A percentile compares a stretch with the other conserved stretches of the same genome.
phyloP scores from a whole-genome alignment of 345 rosid species.

The Cochlearia excelsa region DNA sequence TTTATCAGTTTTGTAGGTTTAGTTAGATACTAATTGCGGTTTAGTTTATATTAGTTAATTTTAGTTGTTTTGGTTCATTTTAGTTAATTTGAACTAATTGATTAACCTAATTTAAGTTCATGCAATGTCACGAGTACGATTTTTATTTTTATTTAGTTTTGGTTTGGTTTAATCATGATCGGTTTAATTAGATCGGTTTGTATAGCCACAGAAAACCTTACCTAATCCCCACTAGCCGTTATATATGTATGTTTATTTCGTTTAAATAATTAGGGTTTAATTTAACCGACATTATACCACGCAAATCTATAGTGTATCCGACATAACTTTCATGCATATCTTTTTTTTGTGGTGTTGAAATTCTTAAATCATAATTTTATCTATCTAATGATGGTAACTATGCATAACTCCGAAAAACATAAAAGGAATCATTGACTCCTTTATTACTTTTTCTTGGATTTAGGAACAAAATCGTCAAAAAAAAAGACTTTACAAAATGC shows the following conservation, averaged over 20 bases:
- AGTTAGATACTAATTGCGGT: too few species aligned
- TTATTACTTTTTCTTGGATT: constrained; percentile 12
- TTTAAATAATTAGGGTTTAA: too few species aligned
- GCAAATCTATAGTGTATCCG: constrained; percentile 35
- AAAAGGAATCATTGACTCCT: constrained; percentile 33
- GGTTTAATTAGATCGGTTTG: constrained; percentile 4
- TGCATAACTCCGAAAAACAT: constrained; percentile 34
- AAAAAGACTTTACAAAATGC: constrained; percentile 22
- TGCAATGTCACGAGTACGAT: too few species aligned
- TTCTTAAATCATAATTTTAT: constrained; percentile 27
- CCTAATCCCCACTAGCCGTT: constrained; percentile 27
- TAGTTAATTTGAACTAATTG: too few species aligned
- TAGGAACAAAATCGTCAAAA: constrained; percentile 31
- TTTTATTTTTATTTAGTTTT: not conserved
- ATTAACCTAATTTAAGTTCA: too few species aligned
- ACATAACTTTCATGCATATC: constrained; percentile 30
- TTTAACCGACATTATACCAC: constrained; percentile 27
- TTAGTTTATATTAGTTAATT: too few species aligned
- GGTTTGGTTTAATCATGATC: constrained; percentile 2
- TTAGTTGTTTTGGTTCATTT: too few species aligned
- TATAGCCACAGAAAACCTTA: too few species aligned
- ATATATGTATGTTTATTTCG: not conserved
- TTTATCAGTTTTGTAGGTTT: not conserved
- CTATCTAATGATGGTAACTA: constrained; percentile 30
- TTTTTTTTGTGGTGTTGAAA: constrained; percentile 37